Evolutionary conservation across 2,329 filamentous ascomycete genomes (phyloP), one percentile per base, ranked within the genome.

Genomic region (Nothophaeocryptopus gaeumannii): DNA sequence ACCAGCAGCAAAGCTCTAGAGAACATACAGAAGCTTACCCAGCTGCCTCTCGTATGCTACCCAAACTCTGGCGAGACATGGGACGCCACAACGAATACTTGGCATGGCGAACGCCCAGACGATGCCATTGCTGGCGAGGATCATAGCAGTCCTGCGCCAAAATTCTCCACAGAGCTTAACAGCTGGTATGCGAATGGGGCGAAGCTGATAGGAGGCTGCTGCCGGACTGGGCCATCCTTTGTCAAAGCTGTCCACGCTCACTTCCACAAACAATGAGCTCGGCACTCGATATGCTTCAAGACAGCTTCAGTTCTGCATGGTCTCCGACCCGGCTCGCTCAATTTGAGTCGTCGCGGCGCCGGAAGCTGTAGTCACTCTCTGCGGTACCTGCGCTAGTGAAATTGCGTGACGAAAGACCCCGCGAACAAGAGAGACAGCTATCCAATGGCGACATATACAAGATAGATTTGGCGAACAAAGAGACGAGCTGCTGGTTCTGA

Each of bases 11-110:
- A 50, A 10, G 69, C 70, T 4, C 48, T 76, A 34, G 51, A 62
- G 39, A 57, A 58, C 10, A 50, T 75, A 29, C 53, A 49, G 12
- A 49, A 56, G 12, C 40, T 64, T 20, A 67, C 71, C 14, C 55
- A 58, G 26, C 64, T 68, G 41, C 65, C 68, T 8, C 52, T 74
- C 35, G 33, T 58, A 3, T 56, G 54, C 29, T 77, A 76, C 59
- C 72, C 74, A 0, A 77, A 77, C 43, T 75, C 72, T 3, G 74
- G 74, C 2, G 74, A 77, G 58, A 60, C 61, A 20, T 77, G 70
- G 67, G 70, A 76, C 60, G 71, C 73, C 5, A 60, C 59, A 45
- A 68, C 60, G 9, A 66, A 73, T 45, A 60, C 54, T 15, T 70
- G 67, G 67, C 51, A 57, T 35, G 64, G 66, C 8, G 20, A 46